Evolutionary conservation across 2,329 filamentous ascomycete species (phyloP).

Genomic region (Elsinoe perseae): DNA sequence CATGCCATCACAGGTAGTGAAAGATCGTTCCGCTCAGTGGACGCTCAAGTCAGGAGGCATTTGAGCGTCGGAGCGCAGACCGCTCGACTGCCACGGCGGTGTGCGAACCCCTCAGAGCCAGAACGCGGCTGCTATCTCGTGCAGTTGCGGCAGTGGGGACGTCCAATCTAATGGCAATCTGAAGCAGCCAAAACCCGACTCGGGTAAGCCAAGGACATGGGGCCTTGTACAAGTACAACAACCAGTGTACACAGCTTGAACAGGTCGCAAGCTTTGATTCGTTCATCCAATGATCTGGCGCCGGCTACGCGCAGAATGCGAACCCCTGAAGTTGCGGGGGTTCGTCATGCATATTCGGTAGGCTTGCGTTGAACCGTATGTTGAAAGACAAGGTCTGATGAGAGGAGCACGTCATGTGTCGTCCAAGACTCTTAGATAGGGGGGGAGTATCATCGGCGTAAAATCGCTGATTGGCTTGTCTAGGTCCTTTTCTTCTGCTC

Average conservation of each 20-base stretch:
- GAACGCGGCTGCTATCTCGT: conserved; percentile 3
- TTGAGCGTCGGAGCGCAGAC: background rate
- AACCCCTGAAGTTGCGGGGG: conserved; percentile 1
- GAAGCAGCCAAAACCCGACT: background rate
- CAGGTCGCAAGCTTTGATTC: background rate
- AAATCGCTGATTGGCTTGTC: background rate
- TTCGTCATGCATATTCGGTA: background rate
- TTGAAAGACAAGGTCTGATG: background rate
- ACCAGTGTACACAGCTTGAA: no score
- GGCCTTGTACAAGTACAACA: background rate
- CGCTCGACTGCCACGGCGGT: background rate
- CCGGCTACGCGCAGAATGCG: background rate
- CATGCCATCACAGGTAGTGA: background rate
- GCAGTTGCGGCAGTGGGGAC: background rate
- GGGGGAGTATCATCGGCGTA: background rate
- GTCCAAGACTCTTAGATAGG: background rate
- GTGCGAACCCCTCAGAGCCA: background rate
- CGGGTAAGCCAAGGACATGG: no score
- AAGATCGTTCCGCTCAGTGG: background rate
- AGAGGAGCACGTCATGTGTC: conserved; percentile 1
- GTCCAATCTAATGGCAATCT: conserved; percentile 1
- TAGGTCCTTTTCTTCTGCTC: background rate
- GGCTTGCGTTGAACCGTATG: background rate
- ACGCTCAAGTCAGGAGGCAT: background rate
- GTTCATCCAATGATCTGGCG: background rate